Conservation (phyloP, 129 eudicot genomes). For the Solidago caesia region DNA sequence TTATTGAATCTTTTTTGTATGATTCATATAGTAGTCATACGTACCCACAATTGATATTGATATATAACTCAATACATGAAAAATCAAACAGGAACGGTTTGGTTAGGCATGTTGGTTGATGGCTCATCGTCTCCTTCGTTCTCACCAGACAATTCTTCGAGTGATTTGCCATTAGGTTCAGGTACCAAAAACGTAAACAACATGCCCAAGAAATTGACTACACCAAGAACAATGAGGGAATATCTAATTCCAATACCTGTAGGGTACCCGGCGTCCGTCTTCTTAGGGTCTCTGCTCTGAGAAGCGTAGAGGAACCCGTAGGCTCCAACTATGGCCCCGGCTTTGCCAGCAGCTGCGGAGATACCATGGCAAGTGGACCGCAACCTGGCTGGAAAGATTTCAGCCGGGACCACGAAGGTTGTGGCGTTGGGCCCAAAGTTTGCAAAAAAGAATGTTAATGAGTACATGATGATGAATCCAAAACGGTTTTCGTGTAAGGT, state of each 20-base stretch:
- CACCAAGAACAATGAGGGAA: conserved; percentile 40
- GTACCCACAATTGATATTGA: too few species aligned
- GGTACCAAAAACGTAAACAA: conserved; percentile 42
- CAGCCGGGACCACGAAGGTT: conserved; percentile 50
- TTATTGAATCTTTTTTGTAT: too few species aligned
- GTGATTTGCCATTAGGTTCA: conserved; percentile 44
- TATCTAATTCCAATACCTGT: conserved; percentile 41
- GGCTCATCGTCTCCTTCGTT: conserved; percentile 26
- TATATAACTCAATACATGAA: too few species aligned
- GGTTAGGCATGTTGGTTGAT: neutral
- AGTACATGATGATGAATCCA: conserved; percentile 44
- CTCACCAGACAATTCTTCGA: conserved; percentile 43
- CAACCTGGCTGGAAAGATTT: conserved; percentile 48
- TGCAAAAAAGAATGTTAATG: conserved; percentile 46
- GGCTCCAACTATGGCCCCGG: conserved; percentile 47
- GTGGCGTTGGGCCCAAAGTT: conserved; percentile 55
- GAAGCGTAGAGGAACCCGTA: conserved; percentile 47
- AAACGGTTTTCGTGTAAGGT: conserved; percentile 29
- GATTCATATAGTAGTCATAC: too few species aligned
- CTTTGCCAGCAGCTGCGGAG: conserved; percentile 48
- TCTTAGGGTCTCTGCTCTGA: conserved; percentile 28
- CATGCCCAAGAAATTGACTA: conserved; percentile 34
- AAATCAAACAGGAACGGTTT: conserved; percentile 24
- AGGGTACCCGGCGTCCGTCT: conserved; percentile 40
- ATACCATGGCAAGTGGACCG: conserved; percentile 56